phyloP scores from a whole-genome alignment of 2,329 filamentous ascomycete genomes.

The Colletotrichum orbiculare region DNA sequence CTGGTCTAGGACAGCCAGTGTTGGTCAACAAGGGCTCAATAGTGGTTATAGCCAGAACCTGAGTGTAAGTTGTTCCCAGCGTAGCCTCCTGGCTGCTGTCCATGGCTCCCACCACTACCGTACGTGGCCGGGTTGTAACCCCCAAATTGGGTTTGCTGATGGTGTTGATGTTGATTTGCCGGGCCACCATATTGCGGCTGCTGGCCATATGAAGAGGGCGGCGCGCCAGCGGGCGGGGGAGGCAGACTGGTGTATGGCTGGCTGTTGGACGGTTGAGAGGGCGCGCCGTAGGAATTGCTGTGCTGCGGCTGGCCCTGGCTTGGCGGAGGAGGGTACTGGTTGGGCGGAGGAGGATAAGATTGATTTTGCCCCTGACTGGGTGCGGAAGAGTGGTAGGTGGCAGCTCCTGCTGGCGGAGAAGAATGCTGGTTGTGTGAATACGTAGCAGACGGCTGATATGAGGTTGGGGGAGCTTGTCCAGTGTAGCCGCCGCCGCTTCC shows the following conservation, averaged over 20 bases:
- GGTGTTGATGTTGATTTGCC: conserved; percentile 37
- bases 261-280: conserved; percentile 34
- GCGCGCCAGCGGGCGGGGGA: conserved; percentile 31
- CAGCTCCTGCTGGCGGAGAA: conserved; percentile 43
- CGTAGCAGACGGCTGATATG: conserved; percentile 60
- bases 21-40: conserved; percentile 19
- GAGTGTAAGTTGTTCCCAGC: conserved; percentile 39
- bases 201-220: conserved; percentile 34
- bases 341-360: conserved; percentile 38
- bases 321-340: conserved; percentile 33
- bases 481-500: conserved; percentile 64
- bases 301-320: conserved; percentile 37
- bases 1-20: no score
- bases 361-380: conserved; percentile 37
- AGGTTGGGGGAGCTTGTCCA: conserved; percentile 71
- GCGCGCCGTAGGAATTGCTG: conserved; percentile 32
- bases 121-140: conserved; percentile 47
- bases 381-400: conserved; percentile 44
- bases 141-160: conserved; percentile 31
- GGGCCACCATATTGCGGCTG: conserved; percentile 34
- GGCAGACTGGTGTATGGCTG: conserved; percentile 38
- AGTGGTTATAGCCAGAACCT: conserved; percentile 30
- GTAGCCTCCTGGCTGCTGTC: conserved; percentile 47
- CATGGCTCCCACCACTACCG: conserved; percentile 41
- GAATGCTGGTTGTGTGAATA: conserved; percentile 40